Base-by-base conservation (phyloP, 2,329 filamentous ascomycete species). In the Sarocladium strictum region DNA sequence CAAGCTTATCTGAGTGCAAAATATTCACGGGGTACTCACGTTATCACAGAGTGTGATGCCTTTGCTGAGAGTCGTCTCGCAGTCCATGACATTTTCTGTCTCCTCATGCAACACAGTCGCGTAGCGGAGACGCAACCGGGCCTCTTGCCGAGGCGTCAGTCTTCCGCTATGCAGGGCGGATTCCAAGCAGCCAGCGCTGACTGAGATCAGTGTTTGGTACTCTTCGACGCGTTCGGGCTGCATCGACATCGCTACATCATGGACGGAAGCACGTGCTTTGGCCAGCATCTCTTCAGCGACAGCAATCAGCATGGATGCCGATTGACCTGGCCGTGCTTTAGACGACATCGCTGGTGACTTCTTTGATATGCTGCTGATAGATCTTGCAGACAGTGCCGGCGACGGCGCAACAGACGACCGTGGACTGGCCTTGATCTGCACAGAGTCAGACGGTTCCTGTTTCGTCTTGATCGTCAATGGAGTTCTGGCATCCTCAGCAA, bases 281-380 rank as follows among this genome's bases (percentile, higher is more conserved):
- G 73, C 72, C 53, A 92, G 82, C 62, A 88, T 90, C 60, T 93
- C 87, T 62, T 93, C 87, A 2, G 87, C 87, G 14, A 90, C 76
- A n/a, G 80, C 80, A 7, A 90, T 74, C 55, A 92, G 74, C 9
- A 91, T 71, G 2, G 84, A 73, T 2, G 80, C 72, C 1, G 76
- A 78, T 55, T 83, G 80, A 9, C 75, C 65, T 9, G 75, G 73
- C 3, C 70, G 65, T 7, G 69, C 64, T 58, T 73, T 73, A 4
- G 70, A 65, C 0, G 71, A 67, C 3, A 71, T 63, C 6, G 72
- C 72, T 2, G 76, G 73, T 1, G 73, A 76, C 52, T 65, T 69
- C 56, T 71, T 75, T 1, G 69, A 66, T 26, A 74, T 69, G 57
- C 69, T 72, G 56, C 68, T 70, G 1, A 72, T 70, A 2, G 72